These are phyloP conservation scores for Boletus mariae DNA, from an alignment of 1,284 basidiomycete species.

Conservation along the genomic window DNA sequence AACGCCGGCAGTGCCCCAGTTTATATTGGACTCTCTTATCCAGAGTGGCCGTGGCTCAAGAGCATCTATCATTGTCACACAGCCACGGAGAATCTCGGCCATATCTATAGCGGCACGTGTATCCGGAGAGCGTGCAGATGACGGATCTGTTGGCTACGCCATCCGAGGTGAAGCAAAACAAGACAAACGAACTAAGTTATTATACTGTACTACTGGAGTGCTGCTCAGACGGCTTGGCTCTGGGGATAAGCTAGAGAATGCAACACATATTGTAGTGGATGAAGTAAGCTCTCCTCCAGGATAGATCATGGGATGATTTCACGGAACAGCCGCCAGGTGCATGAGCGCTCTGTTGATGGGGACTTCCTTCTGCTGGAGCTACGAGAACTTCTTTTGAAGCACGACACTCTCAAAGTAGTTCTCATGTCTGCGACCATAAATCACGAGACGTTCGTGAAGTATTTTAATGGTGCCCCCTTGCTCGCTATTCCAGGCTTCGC, in stretches of 20 bases:
- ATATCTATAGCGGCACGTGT: conserved; percentile 89
- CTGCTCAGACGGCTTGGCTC: conserved; percentile 76
- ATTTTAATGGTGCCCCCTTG: conserved; percentile 79
- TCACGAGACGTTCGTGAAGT: conserved; percentile 76
- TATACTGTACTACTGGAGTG: conserved; percentile 94
- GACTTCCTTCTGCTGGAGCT: conserved; percentile 89
- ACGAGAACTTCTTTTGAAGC: conserved; percentile 70
- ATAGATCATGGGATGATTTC: conserved; percentile 2
- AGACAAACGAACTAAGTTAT: conserved; percentile 63
- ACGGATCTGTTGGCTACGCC: conserved; percentile 84
- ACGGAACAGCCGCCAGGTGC: conserved; percentile 50
- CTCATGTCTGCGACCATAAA: conserved; percentile 91
- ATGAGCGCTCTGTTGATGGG: conserved; percentile 87
- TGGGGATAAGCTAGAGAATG: conserved; percentile 66
- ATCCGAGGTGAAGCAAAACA: conserved; percentile 88
- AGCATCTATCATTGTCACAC: conserved; percentile 84
- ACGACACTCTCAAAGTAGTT: conserved; percentile 75
- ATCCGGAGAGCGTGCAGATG: conserved; percentile 79
- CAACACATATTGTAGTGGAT: conserved; percentile 89
- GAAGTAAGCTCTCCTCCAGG: conserved; percentile 50
- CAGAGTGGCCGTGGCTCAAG: conserved; percentile 55
- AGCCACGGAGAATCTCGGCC: conserved; percentile 87
- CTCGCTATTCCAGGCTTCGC: conserved; percentile 84
- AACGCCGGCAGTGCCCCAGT: conserved; percentile 70
- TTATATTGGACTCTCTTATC: conserved; percentile 84